A percentile compares a stretch with the other conserved stretches of the same genome.
phyloP scores from a whole-genome alignment of 805 yeast genomes.

The Ogataea siamensis region DNA sequence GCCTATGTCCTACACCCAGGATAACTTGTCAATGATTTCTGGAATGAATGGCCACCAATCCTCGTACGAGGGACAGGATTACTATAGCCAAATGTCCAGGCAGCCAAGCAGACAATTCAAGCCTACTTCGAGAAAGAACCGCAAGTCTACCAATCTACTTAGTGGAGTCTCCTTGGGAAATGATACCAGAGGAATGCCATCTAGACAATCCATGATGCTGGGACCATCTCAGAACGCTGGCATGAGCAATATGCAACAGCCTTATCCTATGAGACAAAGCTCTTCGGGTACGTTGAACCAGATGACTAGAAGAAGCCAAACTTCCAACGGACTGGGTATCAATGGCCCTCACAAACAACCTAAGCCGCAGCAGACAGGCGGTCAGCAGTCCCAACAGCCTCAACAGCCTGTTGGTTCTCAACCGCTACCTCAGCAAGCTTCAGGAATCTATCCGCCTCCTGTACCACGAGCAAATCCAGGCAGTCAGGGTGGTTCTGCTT shows the following conservation, averaged over 20 bases:
- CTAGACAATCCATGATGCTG: conserved; percentile 33
- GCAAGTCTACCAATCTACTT: conserved; percentile 40
- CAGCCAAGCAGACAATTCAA: conserved; percentile 31
- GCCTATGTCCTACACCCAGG: conserved; percentile 25
- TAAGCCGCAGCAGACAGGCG: conserved; percentile 7
- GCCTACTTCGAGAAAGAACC: conserved; percentile 45
- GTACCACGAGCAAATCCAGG: background rate
- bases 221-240: conserved; percentile 8
- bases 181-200: conserved; percentile 31
- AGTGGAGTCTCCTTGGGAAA: conserved; percentile 24
- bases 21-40: conserved; percentile 24
- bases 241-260: conserved; percentile 13
- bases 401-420: background rate
- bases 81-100: conserved; percentile 17
- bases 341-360: conserved; percentile 16
- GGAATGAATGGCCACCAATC: conserved; percentile 19
- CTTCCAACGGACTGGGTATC: conserved; percentile 24
- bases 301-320: conserved; percentile 20
- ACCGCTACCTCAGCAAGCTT: conserved; percentile 5
- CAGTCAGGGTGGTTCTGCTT: background rate
- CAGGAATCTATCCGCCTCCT: conserved; percentile 6
- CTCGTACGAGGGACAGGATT: conserved; percentile 23
- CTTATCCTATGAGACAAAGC: conserved; percentile 21
- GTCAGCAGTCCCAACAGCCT: conserved; percentile 8
- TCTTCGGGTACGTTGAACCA: conserved; percentile 20